These are phyloP conservation scores for Vitis amurensis DNA, from an alignment of 164 flowering plant species.

Conservation along the genomic window DNA sequence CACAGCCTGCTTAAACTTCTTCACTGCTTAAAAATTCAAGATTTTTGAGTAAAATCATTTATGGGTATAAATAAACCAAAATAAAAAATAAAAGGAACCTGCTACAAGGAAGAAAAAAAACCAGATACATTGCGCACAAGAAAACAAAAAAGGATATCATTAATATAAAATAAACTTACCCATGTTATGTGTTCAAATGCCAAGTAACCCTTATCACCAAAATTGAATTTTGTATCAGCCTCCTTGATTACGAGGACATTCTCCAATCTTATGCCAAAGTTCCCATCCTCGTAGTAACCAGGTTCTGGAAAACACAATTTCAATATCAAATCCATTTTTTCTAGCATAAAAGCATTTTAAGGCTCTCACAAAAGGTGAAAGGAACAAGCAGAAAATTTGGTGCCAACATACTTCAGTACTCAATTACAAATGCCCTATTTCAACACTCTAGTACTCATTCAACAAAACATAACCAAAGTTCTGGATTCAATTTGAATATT, in stretches of 20 bases:
- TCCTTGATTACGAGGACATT: conserved; percentile 88
- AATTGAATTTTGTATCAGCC: conserved; percentile 85
- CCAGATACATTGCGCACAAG: not conserved
- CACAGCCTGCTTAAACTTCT: no score
- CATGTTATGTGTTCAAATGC: conserved; percentile 96
- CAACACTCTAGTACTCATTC: no score
- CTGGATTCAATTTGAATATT: no score
- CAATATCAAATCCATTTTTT: conserved; percentile 2
- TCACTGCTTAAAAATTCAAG: no score
- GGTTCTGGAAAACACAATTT: conserved; percentile 64
- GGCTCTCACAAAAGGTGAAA: not conserved
- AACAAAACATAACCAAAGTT: no score
- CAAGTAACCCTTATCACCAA: conserved; percentile 89
- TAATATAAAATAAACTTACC: conserved; percentile 44
- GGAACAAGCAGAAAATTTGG: no score
- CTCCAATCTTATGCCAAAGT: conserved; percentile 94
- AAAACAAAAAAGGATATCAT: not conserved
- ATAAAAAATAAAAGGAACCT: no score
- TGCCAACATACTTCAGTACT: no score
- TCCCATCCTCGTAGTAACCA: conserved; percentile 97
- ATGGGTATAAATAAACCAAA: no score
- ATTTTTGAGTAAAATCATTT: no score
- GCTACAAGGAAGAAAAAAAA: not conserved
- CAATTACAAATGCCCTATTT: no score
- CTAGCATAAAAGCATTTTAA: not conserved